Conservation (phyloP, 768 basidiomycete genomes). For the Boletus coccyginus region DNA sequence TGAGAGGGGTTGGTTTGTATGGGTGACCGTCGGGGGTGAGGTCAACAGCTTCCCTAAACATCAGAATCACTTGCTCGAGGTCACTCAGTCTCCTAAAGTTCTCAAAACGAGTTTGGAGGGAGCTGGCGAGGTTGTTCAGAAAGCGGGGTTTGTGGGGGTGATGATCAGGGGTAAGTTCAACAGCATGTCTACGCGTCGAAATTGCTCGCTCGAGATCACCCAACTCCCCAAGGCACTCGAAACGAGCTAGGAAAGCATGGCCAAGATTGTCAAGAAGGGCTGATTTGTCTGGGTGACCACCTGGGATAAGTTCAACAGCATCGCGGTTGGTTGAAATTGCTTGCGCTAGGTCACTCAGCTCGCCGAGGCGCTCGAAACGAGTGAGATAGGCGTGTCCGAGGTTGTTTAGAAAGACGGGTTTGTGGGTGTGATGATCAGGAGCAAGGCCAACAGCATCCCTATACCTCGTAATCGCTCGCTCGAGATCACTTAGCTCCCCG, state of each 20-base stretch:
- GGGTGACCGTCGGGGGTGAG: no score
- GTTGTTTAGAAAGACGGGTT: no score
- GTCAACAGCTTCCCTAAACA: no score
- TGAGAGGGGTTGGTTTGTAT: no score
- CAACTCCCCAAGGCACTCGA: not conserved
- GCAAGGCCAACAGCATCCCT: no score
- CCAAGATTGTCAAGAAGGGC: not conserved
- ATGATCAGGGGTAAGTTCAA: not conserved
- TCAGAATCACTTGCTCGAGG: not conserved
- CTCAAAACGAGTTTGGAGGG: not conserved
- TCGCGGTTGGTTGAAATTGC: not conserved
- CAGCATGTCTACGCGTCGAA: not conserved
- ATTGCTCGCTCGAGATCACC: not conserved
- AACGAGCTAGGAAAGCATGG: not conserved
- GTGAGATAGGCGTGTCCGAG: no score
- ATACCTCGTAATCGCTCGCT: no score
- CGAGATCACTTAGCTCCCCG: no score
- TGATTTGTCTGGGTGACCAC: not conserved
- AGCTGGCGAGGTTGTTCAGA: conserved; percentile 2
- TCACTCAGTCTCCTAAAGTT: not conserved
- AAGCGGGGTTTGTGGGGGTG: not conserved
- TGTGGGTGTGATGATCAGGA: no score
- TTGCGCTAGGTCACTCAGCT: not conserved
- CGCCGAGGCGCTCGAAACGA: not conserved
- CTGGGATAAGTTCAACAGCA: not conserved